phyloP scores from a whole-genome alignment of 805 yeast genomes.

The Torulaspora franciscae region DNA sequence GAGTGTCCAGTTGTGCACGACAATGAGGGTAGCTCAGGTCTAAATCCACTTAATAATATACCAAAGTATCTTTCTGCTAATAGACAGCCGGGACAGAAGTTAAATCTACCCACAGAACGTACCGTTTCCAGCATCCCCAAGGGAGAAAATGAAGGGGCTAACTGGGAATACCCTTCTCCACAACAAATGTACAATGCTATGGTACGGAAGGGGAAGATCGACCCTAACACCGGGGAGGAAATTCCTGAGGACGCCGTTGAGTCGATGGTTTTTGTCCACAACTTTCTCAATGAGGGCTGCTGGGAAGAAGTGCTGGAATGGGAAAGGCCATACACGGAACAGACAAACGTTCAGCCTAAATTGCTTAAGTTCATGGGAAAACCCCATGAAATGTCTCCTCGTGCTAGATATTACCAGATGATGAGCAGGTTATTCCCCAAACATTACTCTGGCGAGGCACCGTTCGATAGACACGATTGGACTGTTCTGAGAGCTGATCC shows the following conservation, averaged over 20 bases:
- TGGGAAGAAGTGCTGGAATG: constrained; percentile 92
- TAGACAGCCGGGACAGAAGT: constrained; percentile 72
- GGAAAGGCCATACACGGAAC: constrained; percentile 69
- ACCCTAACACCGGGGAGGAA: constrained; percentile 49
- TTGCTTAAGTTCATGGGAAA: constrained; percentile 84
- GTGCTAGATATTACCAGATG: constrained; percentile 65
- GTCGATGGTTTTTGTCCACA: constrained; percentile 94
- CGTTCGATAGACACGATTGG: constrained; percentile 99
- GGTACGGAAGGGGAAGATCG: constrained; percentile 80
- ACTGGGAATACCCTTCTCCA: constrained; percentile 99
- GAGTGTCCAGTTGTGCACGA: constrained; percentile 32
- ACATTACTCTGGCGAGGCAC: constrained; percentile 69
- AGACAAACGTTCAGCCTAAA: constrained; percentile 61
- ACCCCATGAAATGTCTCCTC: constrained; percentile 81
- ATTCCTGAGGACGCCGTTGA: constrained; percentile 95
- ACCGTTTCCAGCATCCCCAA: constrained; percentile 83
- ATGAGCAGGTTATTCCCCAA: constrained; percentile 70
- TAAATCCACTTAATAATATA: constrained; percentile 88
- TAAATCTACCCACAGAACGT: constrained; percentile 76
- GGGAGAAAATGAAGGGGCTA: constrained; percentile 63
- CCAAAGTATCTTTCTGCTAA: constrained; percentile 59
- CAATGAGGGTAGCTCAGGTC: constrained; percentile 21
- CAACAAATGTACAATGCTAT: constrained; percentile 99
- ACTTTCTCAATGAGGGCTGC: constrained; percentile 93
- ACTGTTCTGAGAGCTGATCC: constrained; percentile 68